Base-by-base conservation (phyloP, 371 early-diverging fungal species). In the Mortierella sp. region DNA sequence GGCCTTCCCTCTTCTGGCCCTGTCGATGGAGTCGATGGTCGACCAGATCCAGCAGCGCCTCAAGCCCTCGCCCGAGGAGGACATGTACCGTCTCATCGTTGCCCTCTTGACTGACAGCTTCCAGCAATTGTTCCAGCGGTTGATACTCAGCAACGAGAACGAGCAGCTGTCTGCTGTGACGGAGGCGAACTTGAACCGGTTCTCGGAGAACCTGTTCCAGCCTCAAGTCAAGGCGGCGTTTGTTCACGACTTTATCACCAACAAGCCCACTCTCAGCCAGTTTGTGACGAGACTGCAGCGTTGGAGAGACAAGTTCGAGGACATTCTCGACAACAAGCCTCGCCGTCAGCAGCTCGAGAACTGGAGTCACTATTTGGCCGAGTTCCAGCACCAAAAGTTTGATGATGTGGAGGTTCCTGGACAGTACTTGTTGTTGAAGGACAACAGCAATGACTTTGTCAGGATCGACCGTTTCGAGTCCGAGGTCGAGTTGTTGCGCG, bases 341-440 rank as follows among this genome's bases (percentile, higher is more conserved):
- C 87, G 91, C n/a, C 89, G 89, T 48, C 96, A 94, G 73, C 92
- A 94, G 78, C 87, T 98, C 19, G 97, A 97, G 82, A 89, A 94
- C 31, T 93, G 94, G 76, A 94, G 94, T 44, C 96, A 94, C 64
- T 97, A 97, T 87, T 86, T 99, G 66, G 97, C 95, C 3, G 99
- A 99, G 78, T 98, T 99, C 88, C 98, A 99, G 84, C 96, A 97
- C 86, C 95, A 96, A 72, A 96, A 96, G 86, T 98, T 98, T 79
- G 98, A 98, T 79, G 99, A 99, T 78, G 94, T 99, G 7, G 98
- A 99, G 72, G 94, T 99, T 9, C 99, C 99, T 19, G 99, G 99
- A 1, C 99, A 99, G 87, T 99, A 99, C 79, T 86, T 97, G 73
- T 77, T 94, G 52, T 85, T 94, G 73, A 92, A 91, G 77, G 94